phyloP scores from a whole-genome alignment of 768 basidiomycete genomes.

The Lyophyllum shimeji region DNA sequence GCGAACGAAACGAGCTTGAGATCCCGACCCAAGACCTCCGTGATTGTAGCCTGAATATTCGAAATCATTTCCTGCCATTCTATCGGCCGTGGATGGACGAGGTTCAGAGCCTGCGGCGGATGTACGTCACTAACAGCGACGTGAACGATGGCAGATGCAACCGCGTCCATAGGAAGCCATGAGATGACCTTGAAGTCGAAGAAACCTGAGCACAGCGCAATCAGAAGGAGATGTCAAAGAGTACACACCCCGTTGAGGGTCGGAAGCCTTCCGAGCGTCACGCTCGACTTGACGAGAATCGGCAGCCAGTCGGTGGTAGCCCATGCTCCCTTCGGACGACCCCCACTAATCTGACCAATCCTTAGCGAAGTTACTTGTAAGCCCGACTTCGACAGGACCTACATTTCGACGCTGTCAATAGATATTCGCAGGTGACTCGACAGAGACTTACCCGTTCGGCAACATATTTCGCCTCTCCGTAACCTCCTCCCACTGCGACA shows the following conservation, averaged over 20 bases:
- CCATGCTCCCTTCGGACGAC: constrained; percentile 32
- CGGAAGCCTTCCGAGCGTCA: constrained; percentile 25
- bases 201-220: background rate
- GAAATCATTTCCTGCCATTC: constrained; percentile 31
- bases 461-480: constrained; percentile 45
- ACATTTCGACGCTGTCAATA: background rate
- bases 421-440: constrained; percentile 11
- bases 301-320: constrained; percentile 36
- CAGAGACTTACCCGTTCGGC: constrained; percentile 31
- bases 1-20: constrained; percentile 9
- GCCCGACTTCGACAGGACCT: constrained; percentile 29
- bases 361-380: constrained; percentile 28
- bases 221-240: background rate
- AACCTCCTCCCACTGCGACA: constrained; percentile 37
- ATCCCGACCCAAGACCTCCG: background rate
- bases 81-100: constrained; percentile 37
- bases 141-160: constrained; percentile 28
- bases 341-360: constrained; percentile 34
- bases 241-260: constrained; percentile 22
- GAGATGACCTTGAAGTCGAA: constrained; percentile 31
- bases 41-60: background rate
- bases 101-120: constrained; percentile 28
- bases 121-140: constrained; percentile 19
- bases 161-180: constrained; percentile 33
- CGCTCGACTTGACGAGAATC: constrained; percentile 31